Evolutionary conservation across 208 protist genomes (phyloP).

Genomic region (Strigomonas culicis): DNA sequence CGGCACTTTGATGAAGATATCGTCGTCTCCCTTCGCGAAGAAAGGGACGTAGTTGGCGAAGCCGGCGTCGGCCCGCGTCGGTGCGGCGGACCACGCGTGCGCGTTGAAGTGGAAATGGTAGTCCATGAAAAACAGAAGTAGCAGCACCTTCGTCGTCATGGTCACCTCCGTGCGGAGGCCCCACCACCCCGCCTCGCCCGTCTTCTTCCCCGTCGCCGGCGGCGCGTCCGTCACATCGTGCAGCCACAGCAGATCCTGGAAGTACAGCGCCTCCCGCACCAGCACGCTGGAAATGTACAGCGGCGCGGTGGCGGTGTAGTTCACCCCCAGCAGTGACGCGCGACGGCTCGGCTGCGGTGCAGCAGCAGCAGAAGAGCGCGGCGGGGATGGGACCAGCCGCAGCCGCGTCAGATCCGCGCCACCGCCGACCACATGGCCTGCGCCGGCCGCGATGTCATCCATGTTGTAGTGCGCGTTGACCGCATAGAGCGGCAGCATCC

Average conservation of each 20-base stretch:
- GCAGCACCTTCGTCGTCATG: slow-evolving; percentile 37
- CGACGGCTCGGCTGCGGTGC: too few relatives aligned
- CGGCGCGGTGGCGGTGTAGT: too few relatives aligned
- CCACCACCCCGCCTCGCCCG: slow-evolving; percentile 20
- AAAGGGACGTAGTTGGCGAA: slow-evolving; percentile 25
- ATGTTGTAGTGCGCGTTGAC: too few relatives aligned
- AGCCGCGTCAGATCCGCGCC: slow-evolving; percentile 7
- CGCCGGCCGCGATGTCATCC: too few relatives aligned
- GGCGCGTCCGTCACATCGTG: slow-evolving; percentile 29
- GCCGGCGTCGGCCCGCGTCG: too few relatives aligned
- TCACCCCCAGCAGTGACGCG: too few relatives aligned
- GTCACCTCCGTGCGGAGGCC: slow-evolving; percentile 32
- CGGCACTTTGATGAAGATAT: slow-evolving; percentile 48
- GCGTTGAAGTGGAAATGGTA: slow-evolving; percentile 31
- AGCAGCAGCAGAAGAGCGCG: slow-evolving; percentile 9
- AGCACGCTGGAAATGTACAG: slow-evolving; percentile 26
- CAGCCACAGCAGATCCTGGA: slow-evolving; percentile 29
- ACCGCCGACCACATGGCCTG: slow-evolving; percentile 5
- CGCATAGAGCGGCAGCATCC: too few relatives aligned
- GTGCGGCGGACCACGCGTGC: too few relatives aligned
- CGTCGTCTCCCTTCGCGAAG: slow-evolving; percentile 54
- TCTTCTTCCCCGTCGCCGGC: slow-evolving; percentile 19
- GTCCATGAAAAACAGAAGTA: slow-evolving; percentile 40
- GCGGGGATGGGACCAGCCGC: slow-evolving; percentile 3
- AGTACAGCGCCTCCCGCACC: slow-evolving; percentile 29